A percentile compares a stretch with the other conserved stretches of the same genome.
These are phyloP conservation scores for Sporothrix luriei DNA, from an alignment of 2,329 filamentous ascomycete species.

Conservation along the genomic window DNA sequence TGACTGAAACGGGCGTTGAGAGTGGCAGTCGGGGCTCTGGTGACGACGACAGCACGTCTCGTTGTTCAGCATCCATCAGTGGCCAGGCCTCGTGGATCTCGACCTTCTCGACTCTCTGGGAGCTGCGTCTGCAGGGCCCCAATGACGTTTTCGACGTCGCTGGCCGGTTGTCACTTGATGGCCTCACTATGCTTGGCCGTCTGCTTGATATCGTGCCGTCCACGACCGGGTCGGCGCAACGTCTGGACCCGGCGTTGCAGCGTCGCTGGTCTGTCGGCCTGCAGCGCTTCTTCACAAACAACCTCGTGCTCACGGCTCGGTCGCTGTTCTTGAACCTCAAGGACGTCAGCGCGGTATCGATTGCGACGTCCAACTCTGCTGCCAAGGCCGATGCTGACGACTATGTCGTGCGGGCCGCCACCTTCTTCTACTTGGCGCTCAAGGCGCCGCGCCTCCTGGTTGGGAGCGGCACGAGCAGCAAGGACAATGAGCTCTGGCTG, in stretches of 20 bases:
- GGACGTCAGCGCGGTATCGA: constrained; percentile 36
- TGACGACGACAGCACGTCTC: constrained; percentile 25
- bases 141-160: constrained; percentile 55
- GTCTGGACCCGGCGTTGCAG: constrained; percentile 38
- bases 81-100: constrained; percentile 53
- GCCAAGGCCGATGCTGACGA: neutral
- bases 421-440: constrained; percentile 51
- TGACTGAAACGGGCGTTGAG: constrained; percentile 33
- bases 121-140: constrained; percentile 55
- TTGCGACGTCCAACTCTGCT: constrained; percentile 2
- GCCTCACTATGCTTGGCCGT: constrained; percentile 48
- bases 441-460: constrained; percentile 40
- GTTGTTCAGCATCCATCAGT: constrained; percentile 29
- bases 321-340: constrained; percentile 51
- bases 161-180: constrained; percentile 49
- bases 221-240: neutral
- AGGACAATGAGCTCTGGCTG: constrained; percentile 47
- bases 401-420: constrained; percentile 45
- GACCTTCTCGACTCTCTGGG: constrained; percentile 54
- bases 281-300: constrained; percentile 53
- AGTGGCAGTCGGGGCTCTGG: neutral
- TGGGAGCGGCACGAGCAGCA: constrained; percentile 42
- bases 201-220: constrained; percentile 37
- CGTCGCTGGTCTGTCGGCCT: constrained; percentile 52
- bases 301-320: constrained; percentile 56